Evolutionary conservation across 73 alveolate species (phyloP), one percentile per base, ranked within the genome.

Genomic region (Symbiodinium natans): DNA sequence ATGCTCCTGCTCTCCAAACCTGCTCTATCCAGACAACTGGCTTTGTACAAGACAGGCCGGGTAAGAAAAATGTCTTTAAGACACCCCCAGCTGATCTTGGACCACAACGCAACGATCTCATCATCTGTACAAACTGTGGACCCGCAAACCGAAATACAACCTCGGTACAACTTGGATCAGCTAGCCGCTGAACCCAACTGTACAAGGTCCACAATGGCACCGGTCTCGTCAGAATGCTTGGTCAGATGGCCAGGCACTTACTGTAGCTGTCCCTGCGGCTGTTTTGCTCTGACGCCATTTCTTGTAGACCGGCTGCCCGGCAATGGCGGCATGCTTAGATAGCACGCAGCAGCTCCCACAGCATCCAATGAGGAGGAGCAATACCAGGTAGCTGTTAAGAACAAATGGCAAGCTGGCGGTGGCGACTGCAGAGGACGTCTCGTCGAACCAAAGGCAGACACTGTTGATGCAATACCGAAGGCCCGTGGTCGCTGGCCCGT

Each of bases 391-490:
- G 10, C 86, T 83, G 56, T 88, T 88, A 21, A 88, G 86, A 27
- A 88, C 75, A 83, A 56, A 88, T 23, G 95, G 95, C 33, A 63
- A 17, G 33, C 34, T 46, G 36, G 40, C 74, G 21, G 95, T 17
- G 43, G 86, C 95, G 36, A 68, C 71, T 3, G 86, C 48, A 21
- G 95, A 63, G 7, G 82, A 39, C 6, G 7, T 56, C 25, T 34
- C 82, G 48, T 88, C 95, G 25, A 39, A 68, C 95, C 95, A 88
- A 42, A 99, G 92, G 84, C 99, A 93, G 27, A 99, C 99, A 31
- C 99, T 93, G 98, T 99, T 99, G 82, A 99, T 99, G 98, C 99
- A 99, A 85, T 99, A 99, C 85, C 99, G 94, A 29, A 90, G 82
- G 39, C 99, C 99, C 29, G 99, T 99, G 27, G 99, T 93, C 52